These are phyloP conservation scores for Xylaria sp. DNA, from an alignment of 2,329 filamentous ascomycete genomes.

Conservation along the genomic window DNA sequence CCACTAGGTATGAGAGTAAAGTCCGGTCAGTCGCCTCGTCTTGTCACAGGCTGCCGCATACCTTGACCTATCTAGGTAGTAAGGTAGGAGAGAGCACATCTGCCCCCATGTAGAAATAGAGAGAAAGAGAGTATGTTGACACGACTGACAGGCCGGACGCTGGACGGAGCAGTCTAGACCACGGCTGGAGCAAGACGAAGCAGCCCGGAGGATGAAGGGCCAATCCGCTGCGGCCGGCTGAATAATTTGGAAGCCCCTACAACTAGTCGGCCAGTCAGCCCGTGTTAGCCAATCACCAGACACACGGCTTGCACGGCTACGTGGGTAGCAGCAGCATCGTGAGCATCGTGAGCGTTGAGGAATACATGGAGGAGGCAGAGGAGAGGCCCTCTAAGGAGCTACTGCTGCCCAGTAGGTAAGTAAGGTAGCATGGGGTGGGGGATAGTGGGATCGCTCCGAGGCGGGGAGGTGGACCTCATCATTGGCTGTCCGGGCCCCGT, in stretches of 20 bases:
- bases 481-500: conserved; percentile 18
- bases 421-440: background rate
- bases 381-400: no score
- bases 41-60: background rate
- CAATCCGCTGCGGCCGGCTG: conserved; percentile 30
- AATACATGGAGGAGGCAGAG: no score
- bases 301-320: conserved; percentile 24
- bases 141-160: conserved; percentile 19
- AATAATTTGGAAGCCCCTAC: conserved; percentile 30
- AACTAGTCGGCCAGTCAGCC: background rate
- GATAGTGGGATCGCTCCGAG: background rate
- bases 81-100: no score
- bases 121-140: conserved; percentile 6
- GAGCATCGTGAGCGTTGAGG: background rate
- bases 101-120: no score
- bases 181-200: conserved; percentile 14
- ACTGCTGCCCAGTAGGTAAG: no score
- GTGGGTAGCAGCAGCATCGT: conserved; percentile 10
- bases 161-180: conserved; percentile 27
- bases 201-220: conserved; percentile 16
- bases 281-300: conserved; percentile 18
- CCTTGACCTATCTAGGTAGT: background rate
- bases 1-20: no score
- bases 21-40: background rate
- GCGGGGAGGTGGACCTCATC: background rate